phyloP scores from a whole-genome alignment of 169 alveolate species.

The Sarcocystis neurona region DNA sequence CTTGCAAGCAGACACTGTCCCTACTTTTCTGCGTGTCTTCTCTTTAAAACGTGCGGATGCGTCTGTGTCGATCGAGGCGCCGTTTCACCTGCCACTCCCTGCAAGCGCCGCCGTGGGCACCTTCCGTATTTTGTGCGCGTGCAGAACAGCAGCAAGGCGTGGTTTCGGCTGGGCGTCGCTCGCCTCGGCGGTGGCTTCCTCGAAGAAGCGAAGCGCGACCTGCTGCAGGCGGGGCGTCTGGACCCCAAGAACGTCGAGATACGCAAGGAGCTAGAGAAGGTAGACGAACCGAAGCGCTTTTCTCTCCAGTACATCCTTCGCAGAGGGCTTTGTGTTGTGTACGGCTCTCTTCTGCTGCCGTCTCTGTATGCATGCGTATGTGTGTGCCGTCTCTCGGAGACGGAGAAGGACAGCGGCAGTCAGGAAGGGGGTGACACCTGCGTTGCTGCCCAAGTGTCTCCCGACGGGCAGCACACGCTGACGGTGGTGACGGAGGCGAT shows the following conservation, averaged over 20 bases:
- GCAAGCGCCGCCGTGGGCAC: not conserved
- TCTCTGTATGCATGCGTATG: not conserved
- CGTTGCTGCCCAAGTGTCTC: not conserved
- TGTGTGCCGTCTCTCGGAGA: not conserved
- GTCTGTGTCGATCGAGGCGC: not conserved
- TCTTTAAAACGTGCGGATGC: not conserved
- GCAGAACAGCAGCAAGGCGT: slow-evolving; percentile 74
- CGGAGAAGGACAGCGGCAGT: not conserved
- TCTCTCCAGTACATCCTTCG: not conserved
- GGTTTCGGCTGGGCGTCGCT: slow-evolving; percentile 80
- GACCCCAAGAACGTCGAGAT: slow-evolving; percentile 77
- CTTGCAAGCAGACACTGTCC: too few species aligned
- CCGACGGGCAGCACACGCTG: not conserved
- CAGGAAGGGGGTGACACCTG: not conserved
- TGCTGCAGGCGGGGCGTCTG: slow-evolving; percentile 70
- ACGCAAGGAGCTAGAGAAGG: slow-evolving; percentile 35
- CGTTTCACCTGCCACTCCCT: not conserved
- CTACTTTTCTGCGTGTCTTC: not conserved
- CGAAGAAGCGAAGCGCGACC: slow-evolving; percentile 75
- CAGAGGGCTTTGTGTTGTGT: not conserved
- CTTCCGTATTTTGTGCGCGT: not conserved
- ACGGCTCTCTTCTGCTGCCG: not conserved
- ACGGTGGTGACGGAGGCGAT: too few species aligned
- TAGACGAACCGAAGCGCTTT: not conserved
- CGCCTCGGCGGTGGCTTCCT: slow-evolving; percentile 71